Conservation (phyloP, 495 filamentous ascomycete genomes). For the Aspergillus incahuasiensis region DNA sequence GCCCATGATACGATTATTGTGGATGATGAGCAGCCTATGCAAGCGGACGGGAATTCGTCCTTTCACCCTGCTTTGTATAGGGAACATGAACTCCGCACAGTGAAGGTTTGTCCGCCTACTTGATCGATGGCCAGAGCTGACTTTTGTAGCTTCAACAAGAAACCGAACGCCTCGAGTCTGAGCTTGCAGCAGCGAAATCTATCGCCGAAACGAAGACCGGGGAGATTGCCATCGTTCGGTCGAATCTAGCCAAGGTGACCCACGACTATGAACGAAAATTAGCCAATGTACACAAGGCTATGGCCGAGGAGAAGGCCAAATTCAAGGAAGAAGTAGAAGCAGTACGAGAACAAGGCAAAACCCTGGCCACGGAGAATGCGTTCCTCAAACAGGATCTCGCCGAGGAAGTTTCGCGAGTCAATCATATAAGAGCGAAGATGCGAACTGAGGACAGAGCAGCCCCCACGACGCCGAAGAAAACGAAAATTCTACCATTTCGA, state of each 20-base stretch:
- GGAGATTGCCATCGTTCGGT: slow-evolving; percentile 64
- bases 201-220: slow-evolving; percentile 53
- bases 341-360: slow-evolving; percentile 51
- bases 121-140: slow-evolving; percentile 19
- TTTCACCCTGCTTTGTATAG: slow-evolving; percentile 1
- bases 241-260: slow-evolving; percentile 51
- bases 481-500: slow-evolving; percentile 48
- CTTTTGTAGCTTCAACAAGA: slow-evolving; percentile 48
- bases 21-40: slow-evolving; percentile 16
- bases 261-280: slow-evolving; percentile 55
- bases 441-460: slow-evolving; percentile 33
- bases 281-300: slow-evolving; percentile 45
- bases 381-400: slow-evolving; percentile 64
- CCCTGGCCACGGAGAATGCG: slow-evolving; percentile 56
- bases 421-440: slow-evolving; percentile 42
- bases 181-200: slow-evolving; percentile 46
- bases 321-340: slow-evolving; percentile 55
- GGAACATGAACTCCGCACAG: slow-evolving; percentile 24
- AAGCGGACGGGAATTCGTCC: slow-evolving; percentile 12
- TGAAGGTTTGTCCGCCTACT: slow-evolving; percentile 22
- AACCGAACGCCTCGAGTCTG: slow-evolving; percentile 41
- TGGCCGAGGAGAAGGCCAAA: slow-evolving; percentile 52
- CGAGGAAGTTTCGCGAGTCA: slow-evolving; percentile 50
- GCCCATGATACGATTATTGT: slow-evolving; percentile 9
- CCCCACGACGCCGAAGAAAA: slow-evolving; percentile 56